Evolutionary conservation across 345 rosid genomes (phyloP), one percentile per base, ranked within the genome.

Genomic region (Limnanthes douglasii): DNA sequence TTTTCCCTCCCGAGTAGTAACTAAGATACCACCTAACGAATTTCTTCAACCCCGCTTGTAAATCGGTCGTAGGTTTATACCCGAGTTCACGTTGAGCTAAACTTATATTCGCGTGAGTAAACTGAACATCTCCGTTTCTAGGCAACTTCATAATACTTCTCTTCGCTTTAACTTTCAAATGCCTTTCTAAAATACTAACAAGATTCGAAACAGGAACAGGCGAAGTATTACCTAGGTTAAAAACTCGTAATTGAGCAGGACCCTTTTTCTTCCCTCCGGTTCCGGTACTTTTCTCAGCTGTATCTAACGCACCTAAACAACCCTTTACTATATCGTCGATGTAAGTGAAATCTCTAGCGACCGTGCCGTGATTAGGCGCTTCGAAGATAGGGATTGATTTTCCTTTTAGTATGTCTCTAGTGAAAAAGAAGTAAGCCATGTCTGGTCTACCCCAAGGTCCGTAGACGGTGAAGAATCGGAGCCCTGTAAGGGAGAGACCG

Each of bases 291-390:
- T 83, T 88, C 68, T 73, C 62, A 0, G 97, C 90, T 2, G 93
- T 86, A 56, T 82, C 95, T 45, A 86, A 50, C 1, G 97, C 70
- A 4, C 69, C 94, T 30, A 83, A 56, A 42, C 95, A 86, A 0
- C 97, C 97, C 66, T 74, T 82, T 30, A 82, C 97, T 18, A 86
- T 75, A 48, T 86, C 97, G 37, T 86, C 97, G 37, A 86, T 67
- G 53, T 69, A 60, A 5, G 70, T 68, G 30, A 68, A 65, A 32
- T 69, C 76, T 39, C 76, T 61, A 0, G 72, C 68, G 6, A 69
- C 76, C 0, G 58, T 33, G 2, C 50, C 53, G 25, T 61, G 63
- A 18, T 69, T 45, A 8, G 49, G 63, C 2, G 66, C 68, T 13
- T 65, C 65, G 18, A 61, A 69, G 16, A 65, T 41, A 1, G 59